Evolutionary conservation across 2,329 filamentous ascomycete genomes (phyloP), one percentile per base, ranked within the genome.

Genomic region (Ascochyta lentis): DNA sequence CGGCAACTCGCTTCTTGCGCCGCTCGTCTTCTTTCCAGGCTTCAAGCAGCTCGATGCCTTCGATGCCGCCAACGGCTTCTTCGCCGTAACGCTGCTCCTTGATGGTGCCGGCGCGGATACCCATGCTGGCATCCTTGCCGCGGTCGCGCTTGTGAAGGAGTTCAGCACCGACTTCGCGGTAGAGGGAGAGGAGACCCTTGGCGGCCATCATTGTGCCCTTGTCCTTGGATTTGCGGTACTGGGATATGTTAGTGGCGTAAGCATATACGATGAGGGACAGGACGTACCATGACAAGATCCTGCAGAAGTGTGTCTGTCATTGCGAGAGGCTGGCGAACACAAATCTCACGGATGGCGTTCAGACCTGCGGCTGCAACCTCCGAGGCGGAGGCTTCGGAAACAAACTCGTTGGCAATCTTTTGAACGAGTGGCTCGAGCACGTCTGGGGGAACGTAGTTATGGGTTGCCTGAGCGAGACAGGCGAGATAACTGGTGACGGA

Each of bases 181-280:
- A 99, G 6, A 99, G 82, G 23, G 91, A 92, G 38, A 99, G 81
- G 6, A 99, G 81, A 61, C 95, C 94, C 75, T 95, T 94, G 13
- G 94, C 92, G 7, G 95, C 95, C 95, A 99, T 98, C 85, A 96
- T 93, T n/a, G 95, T 91, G 56, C 94, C 93, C 81, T 98, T 99
- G 72, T 99, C 95, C 74, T 99, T 99, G 72, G 91, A 96, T 81
- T 96, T 96, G 58, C 91, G 86, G 78, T 99, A 98, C 63, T 67
- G 39, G 2, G 4, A 13, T 16, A 6, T 16, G 56, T 66, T 46
- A 66, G 56, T 33, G 15, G 16, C 6, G 7, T 22, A 23, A 8
- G 6, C 6, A 10, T 19, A 12, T 8, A 43, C 10, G 6, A 2
- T 8, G 9, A 19, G 4, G 8, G 6, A 9, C 10, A 19, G 22